Base-by-base conservation (phyloP, 1,284 basidiomycete species). In the Malassezia globosa region DNA sequence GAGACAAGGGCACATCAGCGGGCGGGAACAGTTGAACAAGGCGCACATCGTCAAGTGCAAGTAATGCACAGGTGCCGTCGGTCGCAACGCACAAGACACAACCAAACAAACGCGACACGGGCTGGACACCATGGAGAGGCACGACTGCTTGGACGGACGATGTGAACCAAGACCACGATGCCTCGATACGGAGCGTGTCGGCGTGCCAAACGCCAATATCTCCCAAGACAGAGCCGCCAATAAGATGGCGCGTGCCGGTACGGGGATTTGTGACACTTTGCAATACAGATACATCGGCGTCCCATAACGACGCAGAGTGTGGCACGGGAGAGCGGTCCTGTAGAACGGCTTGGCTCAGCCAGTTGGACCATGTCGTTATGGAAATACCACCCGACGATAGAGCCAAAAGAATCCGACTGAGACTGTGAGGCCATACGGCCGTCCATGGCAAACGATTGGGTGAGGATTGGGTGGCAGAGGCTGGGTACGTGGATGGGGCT, bases 21-120 rank as follows among this genome's bases (percentile, higher is more conserved):
- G 85, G 86, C 1, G 87, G 87, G 18, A 90, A 78, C 8, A 88
- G 72, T 69, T 83, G 84, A 31, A 86, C 72, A 46, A 84, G 85
- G 36, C 33, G 34, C 34, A 52, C 81, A 1, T 79, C 81, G 52
- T 84, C 82, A n/a, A 90, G 69, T 0, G 78, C 79, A 39, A 94
- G 76, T 6, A 88, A 77, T 0, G 81, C 86, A 38, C 88, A 79
- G 0, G 86, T 86, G 0, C 89, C 87, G 58, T 88, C 86, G 27
- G 75, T 67, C 0, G 86, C 80, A 2, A 87, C 72, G 63, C 84
- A 87, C 13, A 92, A 72, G 1, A 81, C 75, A 64, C 82, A 85
- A 3, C 81, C 85, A 39, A 77, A 76, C 25, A 90, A 66, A 5
- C 80, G 76, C 0, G 81, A 80, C 0, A 76, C 76, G 22, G 76